phyloP scores from a whole-genome alignment of 2,329 filamentous ascomycete species.

The Byssochlamys sp. region DNA sequence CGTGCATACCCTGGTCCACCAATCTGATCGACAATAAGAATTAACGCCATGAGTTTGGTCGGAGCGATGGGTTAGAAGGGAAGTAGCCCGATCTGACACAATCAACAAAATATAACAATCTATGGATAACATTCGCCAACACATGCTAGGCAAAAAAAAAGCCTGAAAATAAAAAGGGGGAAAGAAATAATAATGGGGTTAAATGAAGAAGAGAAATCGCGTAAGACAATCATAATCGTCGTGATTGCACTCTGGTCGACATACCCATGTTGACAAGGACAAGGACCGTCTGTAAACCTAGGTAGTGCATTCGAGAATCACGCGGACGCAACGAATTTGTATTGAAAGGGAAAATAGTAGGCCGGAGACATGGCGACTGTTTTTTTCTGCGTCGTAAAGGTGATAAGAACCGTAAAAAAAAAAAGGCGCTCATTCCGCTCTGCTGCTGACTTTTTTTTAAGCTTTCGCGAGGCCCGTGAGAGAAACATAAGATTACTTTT shows the following conservation, averaged over 20 bases:
- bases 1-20: not conserved
- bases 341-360: slow-evolving; percentile 5
- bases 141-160: slow-evolving; percentile 22
- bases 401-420: not conserved
- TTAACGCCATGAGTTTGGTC: slow-evolving; percentile 7
- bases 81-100: slow-evolving; percentile 23
- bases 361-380: not conserved
- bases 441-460: not conserved
- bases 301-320: slow-evolving; percentile 2
- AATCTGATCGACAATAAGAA: slow-evolving; percentile 1
- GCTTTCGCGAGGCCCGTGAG: not conserved
- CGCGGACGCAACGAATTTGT: not conserved
- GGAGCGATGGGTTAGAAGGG: slow-evolving; percentile 10
- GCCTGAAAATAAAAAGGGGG: slow-evolving; percentile 18
- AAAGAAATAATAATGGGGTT: slow-evolving; percentile 7
- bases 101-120: slow-evolving; percentile 23
- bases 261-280: slow-evolving; percentile 23
- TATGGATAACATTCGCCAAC: slow-evolving; percentile 27
- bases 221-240: slow-evolving; percentile 12
- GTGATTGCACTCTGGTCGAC: slow-evolving; percentile 8
- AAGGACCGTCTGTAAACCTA: not conserved
- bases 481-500: not conserved
- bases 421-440: not conserved
- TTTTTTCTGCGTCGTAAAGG: not conserved
- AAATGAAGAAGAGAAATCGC: slow-evolving; percentile 14